phyloP scores from a whole-genome alignment of 1,284 basidiomycete genomes.

The Meripilus lineatus region DNA sequence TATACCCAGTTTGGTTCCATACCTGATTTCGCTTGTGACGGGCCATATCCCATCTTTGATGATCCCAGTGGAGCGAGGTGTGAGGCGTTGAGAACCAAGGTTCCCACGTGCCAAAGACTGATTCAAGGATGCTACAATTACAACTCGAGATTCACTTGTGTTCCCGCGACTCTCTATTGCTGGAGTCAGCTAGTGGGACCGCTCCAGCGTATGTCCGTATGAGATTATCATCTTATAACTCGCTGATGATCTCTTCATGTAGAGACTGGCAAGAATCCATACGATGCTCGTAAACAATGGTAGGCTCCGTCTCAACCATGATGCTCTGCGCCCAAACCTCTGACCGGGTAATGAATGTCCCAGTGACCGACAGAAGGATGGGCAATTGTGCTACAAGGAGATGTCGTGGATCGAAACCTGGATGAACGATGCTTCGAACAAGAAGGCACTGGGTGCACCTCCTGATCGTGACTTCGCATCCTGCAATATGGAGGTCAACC shows the following conservation, averaged over 20 bases:
- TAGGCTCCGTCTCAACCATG: conserved; percentile 3
- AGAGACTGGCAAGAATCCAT: conserved; percentile 70
- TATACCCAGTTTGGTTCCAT: conserved; percentile 70
- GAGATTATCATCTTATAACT: neutral
- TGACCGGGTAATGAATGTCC: neutral
- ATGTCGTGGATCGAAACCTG: conserved; percentile 79
- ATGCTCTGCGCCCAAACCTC: neutral
- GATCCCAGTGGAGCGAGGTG: conserved; percentile 70
- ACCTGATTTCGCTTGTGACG: conserved; percentile 79
- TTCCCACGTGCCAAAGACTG: conserved; percentile 66
- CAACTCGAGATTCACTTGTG: conserved; percentile 52
- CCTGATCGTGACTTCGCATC: conserved; percentile 49
- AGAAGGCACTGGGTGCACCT: conserved; percentile 72
- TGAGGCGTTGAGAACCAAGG: conserved; percentile 54
- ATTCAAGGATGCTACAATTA: conserved; percentile 60
- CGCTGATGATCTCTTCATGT: neutral
- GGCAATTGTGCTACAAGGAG: conserved; percentile 70
- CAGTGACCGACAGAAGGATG: conserved; percentile 57
- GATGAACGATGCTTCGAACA: conserved; percentile 69
- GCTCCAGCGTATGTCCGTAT: conserved; percentile 48
- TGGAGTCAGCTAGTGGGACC: conserved; percentile 52
- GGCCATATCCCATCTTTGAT: conserved; percentile 69
- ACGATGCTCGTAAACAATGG: conserved; percentile 82
- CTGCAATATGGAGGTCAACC: conserved; percentile 62
- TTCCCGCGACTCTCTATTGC: conserved; percentile 61